phyloP scores from a whole-genome alignment of 176 grass and related monocot genomes.

The Olyra latifolia region DNA sequence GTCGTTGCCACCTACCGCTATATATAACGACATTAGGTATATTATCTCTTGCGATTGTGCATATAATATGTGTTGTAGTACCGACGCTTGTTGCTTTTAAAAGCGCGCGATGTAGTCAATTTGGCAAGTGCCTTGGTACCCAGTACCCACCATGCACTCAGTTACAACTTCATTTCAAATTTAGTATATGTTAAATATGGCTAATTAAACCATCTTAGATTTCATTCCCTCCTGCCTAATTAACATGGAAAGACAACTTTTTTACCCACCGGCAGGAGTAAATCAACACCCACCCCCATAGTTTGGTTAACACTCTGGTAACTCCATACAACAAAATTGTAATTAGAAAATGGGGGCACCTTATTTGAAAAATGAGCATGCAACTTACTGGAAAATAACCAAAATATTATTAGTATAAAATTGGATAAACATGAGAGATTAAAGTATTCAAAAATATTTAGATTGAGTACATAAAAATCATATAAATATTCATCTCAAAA shows the following conservation, averaged over 20 bases:
- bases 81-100: background rate
- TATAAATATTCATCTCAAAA: too few relatives aligned
- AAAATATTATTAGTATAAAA: too few relatives aligned
- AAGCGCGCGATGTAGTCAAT: background rate
- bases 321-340: too few relatives aligned
- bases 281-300: background rate
- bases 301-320: background rate
- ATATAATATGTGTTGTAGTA: background rate
- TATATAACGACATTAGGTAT: background rate
- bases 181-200: background rate
- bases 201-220: background rate
- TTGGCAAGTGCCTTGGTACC: conserved; percentile 4
- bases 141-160: background rate
- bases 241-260: background rate
- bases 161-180: background rate
- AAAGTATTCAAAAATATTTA: too few relatives aligned
- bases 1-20: conserved; percentile 25
- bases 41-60: background rate
- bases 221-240: background rate
- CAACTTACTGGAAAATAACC: too few relatives aligned
- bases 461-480: too few relatives aligned
- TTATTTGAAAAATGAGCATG: too few relatives aligned
- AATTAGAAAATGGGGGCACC: background rate
- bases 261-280: background rate
- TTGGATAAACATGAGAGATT: too few relatives aligned